These are phyloP conservation scores for Fragaria ananassa DNA, from an alignment of 306 rosid species.

Conservation along the genomic window DNA sequence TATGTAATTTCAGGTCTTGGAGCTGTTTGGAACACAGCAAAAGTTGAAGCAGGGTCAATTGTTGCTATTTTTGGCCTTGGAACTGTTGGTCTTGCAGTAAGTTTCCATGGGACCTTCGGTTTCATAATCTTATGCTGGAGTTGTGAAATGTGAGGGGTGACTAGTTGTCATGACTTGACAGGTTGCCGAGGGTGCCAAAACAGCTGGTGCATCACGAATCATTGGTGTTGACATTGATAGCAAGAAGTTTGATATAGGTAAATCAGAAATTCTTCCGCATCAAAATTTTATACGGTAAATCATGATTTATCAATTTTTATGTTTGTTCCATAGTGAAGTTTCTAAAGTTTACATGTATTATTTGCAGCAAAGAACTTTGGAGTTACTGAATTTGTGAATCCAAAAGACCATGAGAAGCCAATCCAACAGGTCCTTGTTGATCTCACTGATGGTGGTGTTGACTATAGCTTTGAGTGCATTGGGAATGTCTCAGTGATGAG, in stretches of 20 bases:
- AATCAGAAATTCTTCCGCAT: conserved; percentile 13
- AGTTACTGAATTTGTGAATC: conserved; percentile 85
- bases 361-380: conserved; percentile 85
- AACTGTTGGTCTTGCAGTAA: conserved; percentile 92
- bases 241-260: conserved; percentile 73
- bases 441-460: conserved; percentile 90
- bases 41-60: conserved; percentile 80
- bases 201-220: conserved; percentile 87
- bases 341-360: conserved; percentile 9
- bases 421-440: conserved; percentile 86
- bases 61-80: conserved; percentile 96
- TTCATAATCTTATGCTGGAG: conserved; percentile 20
- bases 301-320: not conserved
- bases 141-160: conserved; percentile 18
- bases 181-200: conserved; percentile 95
- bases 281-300: not conserved
- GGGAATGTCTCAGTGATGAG: conserved; percentile 95
- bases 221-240: conserved; percentile 80
- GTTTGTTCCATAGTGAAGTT: not conserved
- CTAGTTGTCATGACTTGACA: conserved; percentile 30
- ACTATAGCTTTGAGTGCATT: conserved; percentile 95
- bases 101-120: conserved; percentile 25
- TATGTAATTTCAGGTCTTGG: conserved; percentile 59
- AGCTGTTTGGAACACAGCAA: conserved; percentile 99
- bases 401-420: conserved; percentile 85